Evolutionary conservation across 2,329 filamentous ascomycete genomes (phyloP).

Genomic region (Colletotrichum cordylinicola): DNA sequence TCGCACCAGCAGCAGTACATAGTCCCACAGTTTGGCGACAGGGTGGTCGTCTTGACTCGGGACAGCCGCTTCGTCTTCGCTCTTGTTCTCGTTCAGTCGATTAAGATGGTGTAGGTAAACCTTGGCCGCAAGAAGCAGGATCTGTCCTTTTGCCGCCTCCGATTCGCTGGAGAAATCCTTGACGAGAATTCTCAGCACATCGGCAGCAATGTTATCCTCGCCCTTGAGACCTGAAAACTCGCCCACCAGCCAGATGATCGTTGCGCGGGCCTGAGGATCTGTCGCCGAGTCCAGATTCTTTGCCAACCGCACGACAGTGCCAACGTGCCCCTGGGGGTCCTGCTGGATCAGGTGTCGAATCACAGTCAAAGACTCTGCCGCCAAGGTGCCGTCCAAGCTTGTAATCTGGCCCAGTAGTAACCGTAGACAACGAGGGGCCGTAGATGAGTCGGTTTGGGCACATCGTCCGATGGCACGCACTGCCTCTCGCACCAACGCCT

Average conservation of each 20-base stretch:
- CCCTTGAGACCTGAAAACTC: conserved; percentile 85
- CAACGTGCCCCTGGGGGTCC: conserved; percentile 78
- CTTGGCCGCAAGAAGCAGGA: conserved; percentile 92
- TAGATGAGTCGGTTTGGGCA: conserved; percentile 76
- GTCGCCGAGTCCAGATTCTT: conserved; percentile 90
- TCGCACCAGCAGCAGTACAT: conserved; percentile 82
- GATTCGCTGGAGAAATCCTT: conserved; percentile 86
- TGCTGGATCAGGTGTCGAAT: conserved; percentile 96
- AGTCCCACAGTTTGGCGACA: conserved; percentile 81
- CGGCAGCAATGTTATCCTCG: conserved; percentile 89
- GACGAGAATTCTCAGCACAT: conserved; percentile 86
- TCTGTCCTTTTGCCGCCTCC: conserved; percentile 88
- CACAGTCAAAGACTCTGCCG: conserved; percentile 92
- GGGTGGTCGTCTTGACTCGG: conserved; percentile 64
- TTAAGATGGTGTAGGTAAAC: conserved; percentile 92
- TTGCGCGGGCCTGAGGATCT: conserved; percentile 87
- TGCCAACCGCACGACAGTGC: conserved; percentile 86
- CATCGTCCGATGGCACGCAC: conserved; percentile 94
- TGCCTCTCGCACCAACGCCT: conserved; percentile 82
- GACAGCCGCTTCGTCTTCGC: conserved; percentile 34
- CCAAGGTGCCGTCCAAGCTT: conserved; percentile 84
- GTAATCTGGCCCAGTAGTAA: conserved; percentile 88
- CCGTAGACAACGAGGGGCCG: conserved; percentile 79
- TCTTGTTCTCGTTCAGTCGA: conserved; percentile 54
- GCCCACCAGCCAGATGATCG: conserved; percentile 96